Evolutionary conservation across 169 alveolate genomes (phyloP).

Genomic region (Eimeria tenella): DNA sequence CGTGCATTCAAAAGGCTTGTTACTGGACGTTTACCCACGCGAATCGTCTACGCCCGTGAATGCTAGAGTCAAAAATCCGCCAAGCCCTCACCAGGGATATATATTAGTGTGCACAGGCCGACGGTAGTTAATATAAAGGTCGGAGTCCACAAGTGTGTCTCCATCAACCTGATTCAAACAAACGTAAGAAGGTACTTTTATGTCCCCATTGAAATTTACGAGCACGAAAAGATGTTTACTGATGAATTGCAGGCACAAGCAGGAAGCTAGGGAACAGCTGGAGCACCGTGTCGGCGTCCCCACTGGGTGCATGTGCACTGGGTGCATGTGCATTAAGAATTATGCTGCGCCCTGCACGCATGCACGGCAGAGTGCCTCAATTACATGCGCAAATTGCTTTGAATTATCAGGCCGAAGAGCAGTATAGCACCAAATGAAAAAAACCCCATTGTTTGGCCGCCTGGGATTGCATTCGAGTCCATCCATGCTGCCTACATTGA

Average conservation of each 20-base stretch:
- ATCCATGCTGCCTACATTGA: conserved; percentile 51
- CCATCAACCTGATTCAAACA: conserved; percentile 40
- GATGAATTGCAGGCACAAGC: no score
- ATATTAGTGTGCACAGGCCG: conserved; percentile 50
- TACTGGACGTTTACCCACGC: not conserved
- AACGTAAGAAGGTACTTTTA: no score
- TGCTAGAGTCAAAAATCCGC: not conserved
- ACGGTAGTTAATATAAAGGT: conserved; percentile 49
- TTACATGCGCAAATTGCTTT: conserved; percentile 62
- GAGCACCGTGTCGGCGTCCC: no score
- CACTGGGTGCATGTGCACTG: no score
- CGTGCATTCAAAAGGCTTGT: not conserved
- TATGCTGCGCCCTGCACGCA: not conserved
- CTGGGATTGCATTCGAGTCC: conserved; percentile 39
- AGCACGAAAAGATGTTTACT: no score
- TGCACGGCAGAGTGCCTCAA: not conserved
- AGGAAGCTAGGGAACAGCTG: no score
- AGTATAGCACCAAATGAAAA: conserved; percentile 52
- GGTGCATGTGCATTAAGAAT: no score
- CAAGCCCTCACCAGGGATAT: conserved; percentile 46
- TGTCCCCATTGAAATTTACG: no score
- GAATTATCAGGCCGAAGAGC: conserved; percentile 46
- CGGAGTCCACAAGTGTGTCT: conserved; percentile 72
- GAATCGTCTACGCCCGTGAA: not conserved
- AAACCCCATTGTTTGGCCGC: conserved; percentile 53